Conservation (phyloP, 768 basidiomycete species). For the Kwoniella pini region DNA sequence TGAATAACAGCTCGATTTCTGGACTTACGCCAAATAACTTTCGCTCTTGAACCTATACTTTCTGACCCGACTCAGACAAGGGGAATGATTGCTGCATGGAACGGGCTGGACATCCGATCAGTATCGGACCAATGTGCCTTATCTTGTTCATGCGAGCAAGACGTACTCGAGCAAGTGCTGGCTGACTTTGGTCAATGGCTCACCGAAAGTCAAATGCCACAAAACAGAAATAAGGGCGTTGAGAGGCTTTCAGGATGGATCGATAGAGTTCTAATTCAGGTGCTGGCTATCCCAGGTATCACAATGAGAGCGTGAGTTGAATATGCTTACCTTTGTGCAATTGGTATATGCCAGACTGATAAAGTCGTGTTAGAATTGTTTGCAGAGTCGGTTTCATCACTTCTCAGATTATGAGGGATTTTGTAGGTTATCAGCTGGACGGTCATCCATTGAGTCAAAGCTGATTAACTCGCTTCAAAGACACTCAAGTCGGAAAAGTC, state of each 20-base stretch:
- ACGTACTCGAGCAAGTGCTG: constrained; percentile 76
- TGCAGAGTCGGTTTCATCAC: constrained; percentile 36
- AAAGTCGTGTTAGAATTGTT: constrained; percentile 1
- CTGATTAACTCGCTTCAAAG: constrained; percentile 15
- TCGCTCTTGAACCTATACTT: constrained; percentile 34
- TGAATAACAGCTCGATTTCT: constrained; percentile 29
- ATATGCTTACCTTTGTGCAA: neutral
- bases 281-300: constrained; percentile 12
- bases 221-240: constrained; percentile 9
- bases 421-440: constrained; percentile 25
- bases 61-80: constrained; percentile 16
- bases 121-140: constrained; percentile 34
- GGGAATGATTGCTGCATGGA: constrained; percentile 36
- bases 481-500: constrained; percentile 37
- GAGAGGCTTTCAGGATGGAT: constrained; percentile 28
- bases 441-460: neutral
- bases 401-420: constrained; percentile 43
- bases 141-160: constrained; percentile 58
- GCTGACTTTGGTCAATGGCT: constrained; percentile 30
- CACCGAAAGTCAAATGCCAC: neutral
- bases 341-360: neutral
- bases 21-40: constrained; percentile 34
- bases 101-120: constrained; percentile 18
- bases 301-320: constrained; percentile 16
- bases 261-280: constrained; percentile 15